Evolutionary conservation across 345 rosid species (phyloP).

Genomic region (Fremontodendron californicum): DNA sequence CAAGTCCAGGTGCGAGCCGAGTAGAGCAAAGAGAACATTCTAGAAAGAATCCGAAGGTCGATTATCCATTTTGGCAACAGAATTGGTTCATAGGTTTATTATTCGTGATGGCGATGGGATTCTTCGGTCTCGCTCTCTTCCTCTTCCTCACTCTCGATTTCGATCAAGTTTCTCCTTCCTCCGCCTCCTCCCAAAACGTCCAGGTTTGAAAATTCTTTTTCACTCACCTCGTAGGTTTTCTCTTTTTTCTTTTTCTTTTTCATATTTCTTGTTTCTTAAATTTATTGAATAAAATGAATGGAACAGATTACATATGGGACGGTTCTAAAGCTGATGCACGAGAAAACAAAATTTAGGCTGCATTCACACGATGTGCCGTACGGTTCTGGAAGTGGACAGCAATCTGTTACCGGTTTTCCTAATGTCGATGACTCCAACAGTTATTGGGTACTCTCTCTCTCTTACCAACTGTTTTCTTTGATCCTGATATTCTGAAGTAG

Average conservation of each 20-base stretch:
- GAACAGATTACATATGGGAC: slow-evolving; percentile 81
- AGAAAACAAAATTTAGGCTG: slow-evolving; percentile 69
- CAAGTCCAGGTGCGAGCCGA: slow-evolving; percentile 21
- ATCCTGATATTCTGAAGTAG: background rate
- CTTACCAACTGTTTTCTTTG: background rate
- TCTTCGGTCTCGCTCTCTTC: slow-evolving; percentile 64
- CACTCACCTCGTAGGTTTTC: background rate
- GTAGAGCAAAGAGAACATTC: slow-evolving; percentile 26
- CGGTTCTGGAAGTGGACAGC: slow-evolving; percentile 99
- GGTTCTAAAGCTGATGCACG: slow-evolving; percentile 86
- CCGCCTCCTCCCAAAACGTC: slow-evolving; percentile 58
- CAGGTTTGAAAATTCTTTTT: slow-evolving; percentile 43
- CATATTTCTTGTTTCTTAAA: background rate
- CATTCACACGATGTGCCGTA: slow-evolving; percentile 99
- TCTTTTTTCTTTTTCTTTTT: background rate
- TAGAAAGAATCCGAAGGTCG: slow-evolving; percentile 19
- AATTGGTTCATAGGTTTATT: slow-evolving; percentile 75
- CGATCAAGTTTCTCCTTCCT: slow-evolving; percentile 40
- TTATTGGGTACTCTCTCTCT: slow-evolving; percentile 67
- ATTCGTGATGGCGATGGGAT: slow-evolving; percentile 64
- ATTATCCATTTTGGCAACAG: slow-evolving; percentile 68
- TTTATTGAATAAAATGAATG: background rate
- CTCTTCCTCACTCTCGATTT: slow-evolving; percentile 62
- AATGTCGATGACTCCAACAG: slow-evolving; percentile 86
- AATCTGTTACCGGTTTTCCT: slow-evolving; percentile 94